phyloP scores from a whole-genome alignment of 306 rosid genomes.

The Styphnolobium japonicum region DNA sequence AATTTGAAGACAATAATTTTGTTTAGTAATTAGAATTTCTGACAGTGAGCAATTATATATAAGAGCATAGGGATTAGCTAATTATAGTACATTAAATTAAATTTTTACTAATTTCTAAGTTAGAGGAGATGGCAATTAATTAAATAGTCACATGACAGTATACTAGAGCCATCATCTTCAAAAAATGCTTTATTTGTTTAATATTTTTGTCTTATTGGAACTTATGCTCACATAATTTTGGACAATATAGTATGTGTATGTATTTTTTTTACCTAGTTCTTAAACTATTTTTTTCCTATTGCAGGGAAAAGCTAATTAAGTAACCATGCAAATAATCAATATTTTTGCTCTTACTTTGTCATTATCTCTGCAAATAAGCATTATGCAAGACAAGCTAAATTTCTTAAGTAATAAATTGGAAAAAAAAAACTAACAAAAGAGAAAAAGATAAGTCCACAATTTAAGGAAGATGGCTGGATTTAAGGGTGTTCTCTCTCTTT shows the following conservation, averaged over 20 bases:
- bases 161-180: background rate
- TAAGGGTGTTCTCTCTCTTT: too few species aligned
- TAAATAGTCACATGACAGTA: background rate
- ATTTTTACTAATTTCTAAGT: background rate
- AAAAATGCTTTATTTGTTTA: too few species aligned
- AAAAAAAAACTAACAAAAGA: background rate
- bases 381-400: background rate
- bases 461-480: background rate
- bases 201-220: too few species aligned
- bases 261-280: background rate
- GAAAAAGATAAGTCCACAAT: background rate
- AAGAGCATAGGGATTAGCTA: background rate
- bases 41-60: background rate
- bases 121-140: background rate
- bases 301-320: background rate
- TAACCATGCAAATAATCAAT: background rate
- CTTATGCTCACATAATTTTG: too few species aligned
- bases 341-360: background rate
- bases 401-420: background rate
- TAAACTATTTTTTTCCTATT: background rate
- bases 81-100: background rate
- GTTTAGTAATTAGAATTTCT: background rate
- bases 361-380: background rate
- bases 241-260: background rate
- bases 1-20: background rate